phyloP scores from a whole-genome alignment of 2,329 filamentous ascomycete species.

The Talaromyces sp. region DNA sequence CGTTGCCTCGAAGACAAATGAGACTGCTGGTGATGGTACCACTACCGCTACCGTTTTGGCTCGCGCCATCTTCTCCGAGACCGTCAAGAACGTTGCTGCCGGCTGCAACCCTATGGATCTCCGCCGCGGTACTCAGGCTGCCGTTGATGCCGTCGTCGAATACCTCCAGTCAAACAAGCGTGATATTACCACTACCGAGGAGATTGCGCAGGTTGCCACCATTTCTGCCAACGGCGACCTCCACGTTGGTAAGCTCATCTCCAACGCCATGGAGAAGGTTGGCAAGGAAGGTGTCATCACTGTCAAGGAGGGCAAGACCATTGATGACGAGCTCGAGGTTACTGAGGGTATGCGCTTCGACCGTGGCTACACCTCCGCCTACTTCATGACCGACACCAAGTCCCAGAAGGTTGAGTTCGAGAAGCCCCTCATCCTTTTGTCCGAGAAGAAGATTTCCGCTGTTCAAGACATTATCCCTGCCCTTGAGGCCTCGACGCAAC shows the following conservation, averaged over 20 bases:
- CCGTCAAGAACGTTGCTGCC: conserved; percentile 98
- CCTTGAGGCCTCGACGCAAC: conserved; percentile 92
- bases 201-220: conserved; percentile 96
- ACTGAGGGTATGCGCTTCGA: conserved; percentile 99
- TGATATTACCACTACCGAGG: conserved; percentile 93
- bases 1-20: conserved; percentile 98
- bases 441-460: conserved; percentile 99
- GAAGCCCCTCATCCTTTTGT: conserved; percentile 97
- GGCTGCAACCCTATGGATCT: conserved; percentile 99
- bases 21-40: conserved; percentile 96
- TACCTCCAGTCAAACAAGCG: conserved; percentile 94
- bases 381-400: conserved; percentile 99
- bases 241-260: conserved; percentile 92
- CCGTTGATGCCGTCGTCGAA: conserved; percentile 89
- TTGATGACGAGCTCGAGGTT: conserved; percentile 94
- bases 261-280: conserved; percentile 99
- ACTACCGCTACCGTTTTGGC: conserved; percentile 96
- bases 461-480: conserved; percentile 98
- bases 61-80: conserved; percentile 98
- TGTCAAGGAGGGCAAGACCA: conserved; percentile 99
- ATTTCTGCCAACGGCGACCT: conserved; percentile 96
- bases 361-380: conserved; percentile 95
- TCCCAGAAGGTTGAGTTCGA: conserved; percentile 98
- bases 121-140: conserved; percentile 91
- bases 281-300: conserved; percentile 99